Conservation (phyloP, 768 basidiomycete species). For the Lenzites betulinus region DNA sequence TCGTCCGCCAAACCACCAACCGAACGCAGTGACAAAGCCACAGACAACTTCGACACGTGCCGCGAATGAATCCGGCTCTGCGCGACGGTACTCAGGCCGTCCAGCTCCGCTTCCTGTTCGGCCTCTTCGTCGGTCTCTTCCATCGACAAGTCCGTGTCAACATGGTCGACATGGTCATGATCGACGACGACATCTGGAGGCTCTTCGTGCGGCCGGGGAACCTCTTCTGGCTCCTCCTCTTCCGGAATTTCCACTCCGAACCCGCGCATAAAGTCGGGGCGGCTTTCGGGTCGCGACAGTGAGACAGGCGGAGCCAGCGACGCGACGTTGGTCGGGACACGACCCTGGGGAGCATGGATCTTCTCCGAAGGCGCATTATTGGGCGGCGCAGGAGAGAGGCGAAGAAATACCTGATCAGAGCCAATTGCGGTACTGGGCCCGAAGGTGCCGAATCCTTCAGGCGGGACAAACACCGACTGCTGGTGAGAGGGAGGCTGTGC, state of each 20-base stretch:
- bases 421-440: constrained; percentile 57
- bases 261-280: constrained; percentile 75
- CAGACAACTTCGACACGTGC: constrained; percentile 66
- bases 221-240: constrained; percentile 70
- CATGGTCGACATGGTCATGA: constrained; percentile 37
- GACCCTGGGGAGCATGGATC: constrained; percentile 59
- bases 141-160: constrained; percentile 17
- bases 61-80: constrained; percentile 64
- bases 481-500: constrained; percentile 51
- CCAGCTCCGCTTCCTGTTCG: constrained; percentile 36
- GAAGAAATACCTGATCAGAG: constrained; percentile 43
- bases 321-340: constrained; percentile 47
- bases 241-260: constrained; percentile 82
- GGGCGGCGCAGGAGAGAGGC: constrained; percentile 28
- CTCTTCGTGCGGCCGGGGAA: constrained; percentile 35
- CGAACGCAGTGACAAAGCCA: constrained; percentile 65
- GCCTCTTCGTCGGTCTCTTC: constrained; percentile 19
- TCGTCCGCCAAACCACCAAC: constrained; percentile 46
- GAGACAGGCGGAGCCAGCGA: constrained; percentile 50
- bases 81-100: constrained; percentile 47
- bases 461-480: constrained; percentile 38
- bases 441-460: constrained; percentile 63
- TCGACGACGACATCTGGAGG: constrained; percentile 30
- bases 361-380: constrained; percentile 32
- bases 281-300: constrained; percentile 50